These are phyloP conservation scores for Cordyceps sp. DNA, from an alignment of 2,329 filamentous ascomycete genomes.

Conservation along the genomic window DNA sequence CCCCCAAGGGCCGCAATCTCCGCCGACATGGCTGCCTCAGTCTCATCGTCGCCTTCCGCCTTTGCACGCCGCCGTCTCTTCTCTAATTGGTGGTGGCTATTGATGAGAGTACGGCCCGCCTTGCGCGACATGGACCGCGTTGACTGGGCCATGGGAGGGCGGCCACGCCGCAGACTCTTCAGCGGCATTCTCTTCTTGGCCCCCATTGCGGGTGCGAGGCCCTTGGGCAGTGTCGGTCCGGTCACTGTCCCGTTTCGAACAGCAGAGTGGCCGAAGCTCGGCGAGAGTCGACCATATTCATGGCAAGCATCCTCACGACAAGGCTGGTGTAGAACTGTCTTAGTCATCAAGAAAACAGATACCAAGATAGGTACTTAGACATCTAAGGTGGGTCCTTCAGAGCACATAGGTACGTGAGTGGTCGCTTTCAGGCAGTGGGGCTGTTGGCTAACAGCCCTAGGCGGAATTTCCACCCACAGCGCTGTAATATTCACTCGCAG, in stretches of 20 bases:
- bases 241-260: too few relatives aligned
- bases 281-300: too few relatives aligned
- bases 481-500: too few relatives aligned
- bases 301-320: too few relatives aligned
- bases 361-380: too few relatives aligned
- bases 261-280: too few relatives aligned
- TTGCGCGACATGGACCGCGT: constrained; percentile 45
- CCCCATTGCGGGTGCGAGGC: constrained; percentile 27
- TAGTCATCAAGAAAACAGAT: too few relatives aligned
- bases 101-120: constrained; percentile 47
- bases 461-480: constrained; percentile 8
- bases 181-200: constrained; percentile 24
- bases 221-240: too few relatives aligned
- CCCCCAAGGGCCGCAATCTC: constrained; percentile 44
- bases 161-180: constrained; percentile 29
- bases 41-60: constrained; percentile 29
- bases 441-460: constrained; percentile 8
- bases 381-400: too few relatives aligned
- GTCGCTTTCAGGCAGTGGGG: too few relatives aligned
- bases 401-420: too few relatives aligned
- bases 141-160: constrained; percentile 37
- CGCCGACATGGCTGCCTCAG: constrained; percentile 27
- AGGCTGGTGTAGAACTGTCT: too few relatives aligned
- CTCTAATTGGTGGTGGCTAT: constrained; percentile 46
- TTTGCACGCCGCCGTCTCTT: constrained; percentile 43